Evolutionary conservation across 176 grass and related monocot species (phyloP).

Genomic region (Sorghum bicolor): Sorghum_bicolor_NCBIv3 NC_012872.2:8224001-8224500

Average conservation of each 20-base stretch:
- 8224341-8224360: conserved; percentile 51
- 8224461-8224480: no score
- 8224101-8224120: neutral
- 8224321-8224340: conserved; percentile 57
- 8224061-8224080: neutral
- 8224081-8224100: neutral
- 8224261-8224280: conserved; percentile 35
- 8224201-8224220: neutral
- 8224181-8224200: neutral
- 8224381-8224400: conserved; percentile 69
- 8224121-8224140: neutral
- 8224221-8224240: neutral
- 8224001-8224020: neutral
- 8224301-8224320: conserved; percentile 54
- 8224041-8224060: neutral
- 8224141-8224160: neutral
- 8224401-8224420: conserved; percentile 62
- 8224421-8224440: conserved; percentile 38
- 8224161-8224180: neutral
- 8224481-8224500: neutral
- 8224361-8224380: conserved; percentile 61
- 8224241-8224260: conserved; percentile 47
- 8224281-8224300: conserved; percentile 1
- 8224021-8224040: neutral
- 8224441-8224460: no score